These are phyloP conservation scores for Penicillium sp. DNA, from an alignment of 2,329 filamentous ascomycete species.

Conservation along the genomic window DNA sequence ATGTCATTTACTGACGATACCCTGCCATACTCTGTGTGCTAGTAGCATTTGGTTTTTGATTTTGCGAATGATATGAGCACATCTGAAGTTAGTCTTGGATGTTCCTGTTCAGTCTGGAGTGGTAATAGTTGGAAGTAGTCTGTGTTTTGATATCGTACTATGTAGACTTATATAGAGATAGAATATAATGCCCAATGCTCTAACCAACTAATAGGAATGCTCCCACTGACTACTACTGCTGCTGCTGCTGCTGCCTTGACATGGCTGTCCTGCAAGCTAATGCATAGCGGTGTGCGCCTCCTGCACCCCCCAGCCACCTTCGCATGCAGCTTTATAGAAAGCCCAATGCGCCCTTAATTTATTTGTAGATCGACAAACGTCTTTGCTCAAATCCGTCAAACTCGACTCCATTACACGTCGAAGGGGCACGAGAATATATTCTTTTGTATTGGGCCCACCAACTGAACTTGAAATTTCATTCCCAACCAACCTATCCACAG, in stretches of 20 bases:
- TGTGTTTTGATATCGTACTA: neutral
- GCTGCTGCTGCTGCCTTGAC: neutral
- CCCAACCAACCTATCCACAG: neutral
- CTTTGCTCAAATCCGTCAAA: neutral
- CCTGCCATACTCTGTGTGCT: constrained; percentile 20
- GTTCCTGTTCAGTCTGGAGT: neutral
- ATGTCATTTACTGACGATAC: constrained; percentile 27
- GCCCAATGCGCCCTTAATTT: neutral
- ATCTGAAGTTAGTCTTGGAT: neutral
- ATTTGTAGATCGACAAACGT: neutral
- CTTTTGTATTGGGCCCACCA: neutral
- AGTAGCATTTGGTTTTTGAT: constrained; percentile 4
- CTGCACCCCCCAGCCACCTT: neutral
- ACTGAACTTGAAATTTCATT: neutral
- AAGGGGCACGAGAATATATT: neutral
- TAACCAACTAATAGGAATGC: neutral
- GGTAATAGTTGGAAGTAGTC: neutral
- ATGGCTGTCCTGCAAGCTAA: neutral
- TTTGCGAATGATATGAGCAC: constrained; percentile 4
- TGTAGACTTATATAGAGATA: neutral
- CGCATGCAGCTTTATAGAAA: neutral
- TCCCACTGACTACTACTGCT: neutral
- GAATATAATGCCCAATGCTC: neutral
- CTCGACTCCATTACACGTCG: neutral
- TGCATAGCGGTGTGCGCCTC: neutral